Evolutionary conservation across 345 rosid species (phyloP), one percentile per base, ranked within the genome.

Genomic region (Chamaenerion angustifolium): DNA sequence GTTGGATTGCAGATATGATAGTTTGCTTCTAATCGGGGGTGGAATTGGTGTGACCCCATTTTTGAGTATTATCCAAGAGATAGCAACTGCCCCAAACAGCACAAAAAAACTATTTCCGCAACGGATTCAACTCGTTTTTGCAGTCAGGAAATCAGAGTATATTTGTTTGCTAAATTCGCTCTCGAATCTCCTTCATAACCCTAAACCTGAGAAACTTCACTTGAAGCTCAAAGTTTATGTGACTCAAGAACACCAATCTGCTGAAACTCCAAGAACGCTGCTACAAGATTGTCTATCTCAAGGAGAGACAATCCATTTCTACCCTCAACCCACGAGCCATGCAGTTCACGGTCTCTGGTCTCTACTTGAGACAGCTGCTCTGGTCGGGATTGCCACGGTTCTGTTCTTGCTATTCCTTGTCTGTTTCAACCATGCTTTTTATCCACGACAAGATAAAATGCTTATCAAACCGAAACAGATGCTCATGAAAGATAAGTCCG

Each of bases 21-120:
- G 77, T 62, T 65, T 88, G 18, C 76, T 88, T 21, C 65, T 84
- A 59, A 72, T 84, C 6, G 95, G 92, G 0, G 93, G 97, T 12
- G 95, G 95, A 58, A 76, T 77, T 42, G 95, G 97, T 54, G 80
- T 88, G 51, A 82, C 95, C 14, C 89, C 97, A 23, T 82, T 84
- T 64, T 57, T 80, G 45, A 78, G 92, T 80, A 78, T 88, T 53
- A 59, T 88, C 49, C 82, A 76, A 45, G 95, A 88, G 54, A 59
- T 88, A 27, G 58, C 66, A 10, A 59, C 76, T 11, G 31, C 63
- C 13, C 57, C 67, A 51, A 60, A 61, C 58, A 64, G 59, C 51
- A 37, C 61, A 48, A 73, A 62, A 47, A 59, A 52, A 8, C 76
- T 56, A 64, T 49, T 75, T 27, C 77, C 85, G 4, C 52, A 57